These are phyloP conservation scores for Amanita rubescens DNA, from an alignment of 768 basidiomycete species.

Conservation along the genomic window DNA sequence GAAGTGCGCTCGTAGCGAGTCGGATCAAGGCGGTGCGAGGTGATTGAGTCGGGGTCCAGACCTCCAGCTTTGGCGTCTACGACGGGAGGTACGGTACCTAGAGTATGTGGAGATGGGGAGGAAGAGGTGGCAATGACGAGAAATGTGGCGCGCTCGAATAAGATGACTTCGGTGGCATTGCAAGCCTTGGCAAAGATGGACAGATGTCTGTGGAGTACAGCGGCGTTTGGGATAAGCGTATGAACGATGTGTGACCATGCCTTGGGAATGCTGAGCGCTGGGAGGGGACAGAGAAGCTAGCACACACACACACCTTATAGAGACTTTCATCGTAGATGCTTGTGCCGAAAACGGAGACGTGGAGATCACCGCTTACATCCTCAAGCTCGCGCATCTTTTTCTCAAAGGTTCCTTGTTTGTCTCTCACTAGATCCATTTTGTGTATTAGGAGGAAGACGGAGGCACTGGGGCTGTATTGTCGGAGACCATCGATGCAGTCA, in stretches of 20 bases:
- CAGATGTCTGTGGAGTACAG: conserved; percentile 83
- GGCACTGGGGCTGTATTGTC: conserved; percentile 74
- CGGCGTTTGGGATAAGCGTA: conserved; percentile 90
- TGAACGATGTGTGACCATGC: conserved; percentile 99
- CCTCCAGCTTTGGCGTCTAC: conserved; percentile 13
- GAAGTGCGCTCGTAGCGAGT: conserved; percentile 83
- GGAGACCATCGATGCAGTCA: conserved; percentile 80
- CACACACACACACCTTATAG: conserved; percentile 62
- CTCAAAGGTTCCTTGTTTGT: conserved; percentile 53
- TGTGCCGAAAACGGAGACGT: conserved; percentile 78
- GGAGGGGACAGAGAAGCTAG: background rate
- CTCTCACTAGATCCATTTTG: conserved; percentile 93
- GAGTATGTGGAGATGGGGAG: conserved; percentile 30
- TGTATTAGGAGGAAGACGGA: conserved; percentile 87
- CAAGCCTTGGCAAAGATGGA: conserved; percentile 82
- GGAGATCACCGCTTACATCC: conserved; percentile 52
- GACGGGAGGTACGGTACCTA: conserved; percentile 18
- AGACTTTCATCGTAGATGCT: conserved; percentile 97
- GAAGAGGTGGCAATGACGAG: conserved; percentile 89
- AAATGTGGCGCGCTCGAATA: conserved; percentile 97
- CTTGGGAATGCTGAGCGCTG: conserved; percentile 29
- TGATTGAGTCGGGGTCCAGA: conserved; percentile 19
- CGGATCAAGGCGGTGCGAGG: conserved; percentile 45
- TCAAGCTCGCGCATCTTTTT: conserved; percentile 70
- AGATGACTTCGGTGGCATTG: conserved; percentile 86